These are phyloP conservation scores for Globisporangium parvum DNA, from an alignment of 352 stramenopile species.

Conservation along the genomic window DNA sequence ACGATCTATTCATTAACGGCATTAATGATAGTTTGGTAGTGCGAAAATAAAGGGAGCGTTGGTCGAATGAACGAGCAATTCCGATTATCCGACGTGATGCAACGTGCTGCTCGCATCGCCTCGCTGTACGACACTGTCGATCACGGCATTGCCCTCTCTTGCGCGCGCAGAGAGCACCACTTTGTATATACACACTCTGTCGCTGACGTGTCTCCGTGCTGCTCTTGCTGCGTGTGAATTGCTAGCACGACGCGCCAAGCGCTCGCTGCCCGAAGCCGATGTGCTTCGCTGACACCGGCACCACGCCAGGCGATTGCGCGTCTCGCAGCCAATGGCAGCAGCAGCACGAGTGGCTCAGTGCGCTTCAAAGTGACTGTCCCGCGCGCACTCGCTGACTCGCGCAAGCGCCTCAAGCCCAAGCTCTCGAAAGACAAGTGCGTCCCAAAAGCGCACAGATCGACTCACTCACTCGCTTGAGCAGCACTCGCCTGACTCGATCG, in stretches of 20 bases:
- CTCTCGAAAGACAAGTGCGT: constrained; percentile 45
- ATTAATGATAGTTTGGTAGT: too few species aligned
- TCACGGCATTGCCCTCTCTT: too few species aligned
- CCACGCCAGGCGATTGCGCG: too few species aligned
- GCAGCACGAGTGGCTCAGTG: background rate
- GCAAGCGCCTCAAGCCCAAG: constrained; percentile 40
- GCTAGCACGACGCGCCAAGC: background rate
- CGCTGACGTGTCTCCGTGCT: background rate
- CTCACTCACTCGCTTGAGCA: background rate
- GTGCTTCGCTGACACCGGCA: background rate
- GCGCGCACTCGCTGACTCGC: constrained; percentile 7
- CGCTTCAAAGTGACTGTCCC: constrained; percentile 38
- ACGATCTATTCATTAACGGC: too few species aligned
- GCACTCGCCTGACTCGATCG: background rate
- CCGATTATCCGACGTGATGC: too few species aligned
- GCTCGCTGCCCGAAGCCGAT: background rate
- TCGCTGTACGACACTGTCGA: too few species aligned
- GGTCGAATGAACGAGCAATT: background rate
- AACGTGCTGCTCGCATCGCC: too few species aligned
- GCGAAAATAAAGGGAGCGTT: too few species aligned
- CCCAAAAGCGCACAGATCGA: background rate
- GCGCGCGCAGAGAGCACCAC: too few species aligned
- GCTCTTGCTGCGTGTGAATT: background rate
- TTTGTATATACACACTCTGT: too few species aligned
- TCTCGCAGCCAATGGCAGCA: background rate